phyloP scores from a whole-genome alignment of 805 yeast species.

The Myxozyma mucilagina region DNA sequence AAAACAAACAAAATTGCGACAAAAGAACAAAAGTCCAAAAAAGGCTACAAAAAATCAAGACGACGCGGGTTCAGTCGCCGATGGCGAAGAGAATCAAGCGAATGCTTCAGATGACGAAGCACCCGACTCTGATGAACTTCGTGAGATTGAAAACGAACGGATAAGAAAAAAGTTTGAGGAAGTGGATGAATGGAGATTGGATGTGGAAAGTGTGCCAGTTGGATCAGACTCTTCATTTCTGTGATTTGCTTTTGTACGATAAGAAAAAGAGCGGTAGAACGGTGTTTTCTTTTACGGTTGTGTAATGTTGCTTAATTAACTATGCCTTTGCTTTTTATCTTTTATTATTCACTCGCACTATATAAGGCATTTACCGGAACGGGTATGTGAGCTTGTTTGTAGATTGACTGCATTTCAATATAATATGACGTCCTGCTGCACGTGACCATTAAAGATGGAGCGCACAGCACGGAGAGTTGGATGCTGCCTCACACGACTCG shows the following conservation, averaged over 20 bases:
- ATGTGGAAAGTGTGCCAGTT: slow-evolving; percentile 18
- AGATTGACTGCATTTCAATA: background rate
- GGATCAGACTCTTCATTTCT: slow-evolving; percentile 14
- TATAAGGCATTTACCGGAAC: background rate
- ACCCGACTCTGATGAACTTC: slow-evolving; percentile 6
- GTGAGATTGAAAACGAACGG: slow-evolving; percentile 11
- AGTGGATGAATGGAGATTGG: slow-evolving; percentile 24
- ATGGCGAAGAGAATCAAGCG: background rate
- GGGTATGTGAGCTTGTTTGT: background rate
- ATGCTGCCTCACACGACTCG: background rate
- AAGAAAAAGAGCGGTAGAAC: background rate
- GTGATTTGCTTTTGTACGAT: background rate
- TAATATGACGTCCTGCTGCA: background rate
- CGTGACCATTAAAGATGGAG: background rate
- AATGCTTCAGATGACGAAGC: background rate
- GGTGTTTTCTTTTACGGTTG: background rate
- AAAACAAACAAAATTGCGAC: background rate
- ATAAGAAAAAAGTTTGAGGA: slow-evolving; percentile 16
- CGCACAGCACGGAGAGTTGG: background rate
- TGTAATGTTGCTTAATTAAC: background rate
- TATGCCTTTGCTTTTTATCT: too few species aligned
- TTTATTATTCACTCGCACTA: background rate
- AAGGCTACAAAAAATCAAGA: background rate
- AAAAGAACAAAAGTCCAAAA: background rate
- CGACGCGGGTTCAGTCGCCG: background rate